Evolutionary conservation across 768 basidiomycete genomes (phyloP), one percentile per base, ranked within the genome.

Genomic region (Lentinula guzmanii): DNA sequence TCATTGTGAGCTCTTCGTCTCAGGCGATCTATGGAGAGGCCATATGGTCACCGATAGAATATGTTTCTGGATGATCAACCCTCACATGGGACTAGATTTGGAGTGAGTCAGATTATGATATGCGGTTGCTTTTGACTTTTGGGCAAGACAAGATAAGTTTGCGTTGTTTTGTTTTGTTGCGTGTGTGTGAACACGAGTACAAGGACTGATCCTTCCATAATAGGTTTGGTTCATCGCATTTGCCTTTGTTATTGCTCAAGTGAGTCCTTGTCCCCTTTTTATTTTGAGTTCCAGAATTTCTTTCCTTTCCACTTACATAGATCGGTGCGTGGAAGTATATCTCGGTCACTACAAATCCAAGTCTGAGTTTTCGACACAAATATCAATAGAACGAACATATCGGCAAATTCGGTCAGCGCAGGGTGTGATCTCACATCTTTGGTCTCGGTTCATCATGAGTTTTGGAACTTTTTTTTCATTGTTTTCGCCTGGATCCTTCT

Each of bases 371-470:
- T n/a, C n/a, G n/a, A n/a, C n/a, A n/a, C n/a, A n/a, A n/a, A n/a
- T n/a, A n/a, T n/a, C n/a, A n/a, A n/a, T 34, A 87, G 86, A 16
- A 90, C 88, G 34, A 92, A 90, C 70, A 88, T 90, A 66, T 87
- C 89, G 9, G 91, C 90, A 34, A 93, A 93, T 74, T 86, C 88
- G 4, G 83, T 93, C 68, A 88, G 86, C 48, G 90, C 91, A 3
- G 90, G 92, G 13, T 91, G 90, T 68, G 91, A 93, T 71, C 72
- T 93, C 65, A 93, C 90, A 1, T 84, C 90, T 2, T 79, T 93
- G 34, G 77, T 84, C 92, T 59, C 86, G 86, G 52, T 93, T 84
- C 73, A 84, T 93, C 66, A 85, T 86, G 65, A 34, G 81, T 75
- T 33, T 53, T 63, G n/a, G 34, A 35, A 34, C 13, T 51, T 31